Conservation (phyloP, 805 yeast species). For the Cyberlindnera suaveolens region DNA sequence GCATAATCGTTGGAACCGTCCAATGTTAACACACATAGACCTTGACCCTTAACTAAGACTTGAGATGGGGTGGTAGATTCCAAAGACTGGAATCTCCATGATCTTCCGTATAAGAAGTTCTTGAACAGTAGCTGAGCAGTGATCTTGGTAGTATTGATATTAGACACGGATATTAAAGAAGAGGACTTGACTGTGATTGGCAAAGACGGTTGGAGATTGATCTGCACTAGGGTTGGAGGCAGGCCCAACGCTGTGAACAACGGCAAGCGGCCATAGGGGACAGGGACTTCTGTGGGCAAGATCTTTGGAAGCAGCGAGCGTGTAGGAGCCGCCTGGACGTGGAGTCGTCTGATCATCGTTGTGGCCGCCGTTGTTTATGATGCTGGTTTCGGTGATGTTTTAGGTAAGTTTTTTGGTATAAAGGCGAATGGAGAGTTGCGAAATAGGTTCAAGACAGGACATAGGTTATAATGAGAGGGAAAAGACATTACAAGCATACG, state of each 20-base stretch:
- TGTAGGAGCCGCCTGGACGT: conserved; percentile 13
- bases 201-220: conserved; percentile 53
- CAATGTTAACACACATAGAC: conserved; percentile 27
- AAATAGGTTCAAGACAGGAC: too few species aligned
- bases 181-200: conserved; percentile 46
- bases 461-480: too few species aligned
- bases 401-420: too few species aligned
- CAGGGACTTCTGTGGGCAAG: not conserved
- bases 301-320: conserved; percentile 4
- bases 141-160: conserved; percentile 2
- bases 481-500: too few species aligned
- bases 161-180: conserved; percentile 39
- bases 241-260: conserved; percentile 35
- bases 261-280: conserved; percentile 3
- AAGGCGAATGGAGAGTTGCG: too few species aligned
- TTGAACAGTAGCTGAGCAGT: conserved; percentile 1
- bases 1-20: conserved; percentile 67
- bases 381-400: too few species aligned
- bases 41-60: conserved; percentile 11
- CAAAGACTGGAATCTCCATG: conserved; percentile 40
- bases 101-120: conserved; percentile 15
- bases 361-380: not conserved
- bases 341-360: conserved; percentile 4
- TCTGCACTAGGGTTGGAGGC: conserved; percentile 41
- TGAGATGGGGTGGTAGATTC: conserved; percentile 28